A percentile compares a stretch with the other conserved stretches of the same genome.
Conservation (phyloP, 345 rosid genomes). For the Citrus mangshanensis region DNA sequence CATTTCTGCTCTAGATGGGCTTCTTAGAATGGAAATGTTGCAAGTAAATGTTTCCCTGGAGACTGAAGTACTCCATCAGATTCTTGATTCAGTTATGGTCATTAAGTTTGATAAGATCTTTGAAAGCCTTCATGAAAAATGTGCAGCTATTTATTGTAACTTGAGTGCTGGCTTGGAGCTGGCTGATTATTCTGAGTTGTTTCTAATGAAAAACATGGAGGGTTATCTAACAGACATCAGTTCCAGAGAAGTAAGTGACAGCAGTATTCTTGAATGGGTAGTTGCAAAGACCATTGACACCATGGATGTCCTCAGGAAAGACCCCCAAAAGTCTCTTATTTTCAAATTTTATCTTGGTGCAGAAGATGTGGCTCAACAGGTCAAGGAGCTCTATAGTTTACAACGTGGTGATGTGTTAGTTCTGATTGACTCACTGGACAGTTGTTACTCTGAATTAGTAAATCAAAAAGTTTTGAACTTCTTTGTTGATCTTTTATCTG, state of each 20-base stretch:
- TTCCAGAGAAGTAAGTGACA: constrained; percentile 48
- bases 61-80: constrained; percentile 42
- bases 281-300: constrained; percentile 60
- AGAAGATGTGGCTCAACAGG: constrained; percentile 40
- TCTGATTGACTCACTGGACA: constrained; percentile 67
- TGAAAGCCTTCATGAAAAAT: constrained; percentile 57
- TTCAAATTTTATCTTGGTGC: constrained; percentile 69
- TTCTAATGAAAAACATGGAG: constrained; percentile 82
- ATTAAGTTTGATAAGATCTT: constrained; percentile 76
- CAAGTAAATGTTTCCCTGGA: constrained; percentile 41
- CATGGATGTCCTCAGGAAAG: constrained; percentile 74
- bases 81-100: constrained; percentile 60
- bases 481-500: constrained; percentile 72
- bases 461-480: constrained; percentile 81
- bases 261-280: constrained; percentile 63
- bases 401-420: constrained; percentile 67
- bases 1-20: constrained; percentile 50
- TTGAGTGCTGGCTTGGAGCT: constrained; percentile 46
- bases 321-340: constrained; percentile 48
- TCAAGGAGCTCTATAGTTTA: constrained; percentile 45
- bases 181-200: constrained; percentile 59
- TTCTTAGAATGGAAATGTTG: constrained; percentile 47
- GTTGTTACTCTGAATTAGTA: constrained; percentile 66
- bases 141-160: constrained; percentile 58
- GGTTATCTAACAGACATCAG: constrained; percentile 54